Percentiles rank a stretch among this genome's conserved stretches.
These are phyloP conservation scores for Suzukiozyma palmioleophila DNA, from an alignment of 1,139 yeast species.

Conservation along the genomic window DNA sequence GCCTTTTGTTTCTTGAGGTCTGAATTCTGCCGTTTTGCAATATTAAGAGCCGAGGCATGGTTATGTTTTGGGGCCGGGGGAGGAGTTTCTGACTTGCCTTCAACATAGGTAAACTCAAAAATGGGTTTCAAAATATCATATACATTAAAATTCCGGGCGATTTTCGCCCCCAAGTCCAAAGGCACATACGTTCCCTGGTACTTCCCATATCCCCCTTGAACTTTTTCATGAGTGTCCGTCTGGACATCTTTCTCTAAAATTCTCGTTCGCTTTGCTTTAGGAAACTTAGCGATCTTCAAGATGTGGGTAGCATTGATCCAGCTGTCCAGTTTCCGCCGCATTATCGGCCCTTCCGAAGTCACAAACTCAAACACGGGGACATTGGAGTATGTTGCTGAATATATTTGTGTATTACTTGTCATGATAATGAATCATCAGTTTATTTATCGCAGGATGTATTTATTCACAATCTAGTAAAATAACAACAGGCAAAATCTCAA, in stretches of 20 bases:
- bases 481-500: no score
- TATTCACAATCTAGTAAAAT: no score
- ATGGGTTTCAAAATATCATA: conserved; percentile 61
- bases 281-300: conserved; percentile 79
- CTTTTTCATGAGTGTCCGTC: conserved; percentile 81
- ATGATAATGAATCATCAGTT: conserved; percentile 1
- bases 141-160: conserved; percentile 74
- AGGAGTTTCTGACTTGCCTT: conserved; percentile 59
- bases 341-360: conserved; percentile 69
- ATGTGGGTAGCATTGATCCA: conserved; percentile 93
- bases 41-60: conserved; percentile 57
- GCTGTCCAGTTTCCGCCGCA: conserved; percentile 77
- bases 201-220: conserved; percentile 93
- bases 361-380: conserved; percentile 73
- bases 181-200: conserved; percentile 97
- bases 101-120: conserved; percentile 56
- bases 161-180: conserved; percentile 52
- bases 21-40: conserved; percentile 39
- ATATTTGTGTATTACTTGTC: conserved; percentile 40
- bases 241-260: conserved; percentile 86
- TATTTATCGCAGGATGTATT: no score
- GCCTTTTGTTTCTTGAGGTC: conserved; percentile 5
- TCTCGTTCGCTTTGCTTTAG: conserved; percentile 80
- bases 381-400: conserved; percentile 78
- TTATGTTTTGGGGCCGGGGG: conserved; percentile 85